phyloP scores from a whole-genome alignment of 805 yeast species.

The Teunomyces cretensis region DNA sequence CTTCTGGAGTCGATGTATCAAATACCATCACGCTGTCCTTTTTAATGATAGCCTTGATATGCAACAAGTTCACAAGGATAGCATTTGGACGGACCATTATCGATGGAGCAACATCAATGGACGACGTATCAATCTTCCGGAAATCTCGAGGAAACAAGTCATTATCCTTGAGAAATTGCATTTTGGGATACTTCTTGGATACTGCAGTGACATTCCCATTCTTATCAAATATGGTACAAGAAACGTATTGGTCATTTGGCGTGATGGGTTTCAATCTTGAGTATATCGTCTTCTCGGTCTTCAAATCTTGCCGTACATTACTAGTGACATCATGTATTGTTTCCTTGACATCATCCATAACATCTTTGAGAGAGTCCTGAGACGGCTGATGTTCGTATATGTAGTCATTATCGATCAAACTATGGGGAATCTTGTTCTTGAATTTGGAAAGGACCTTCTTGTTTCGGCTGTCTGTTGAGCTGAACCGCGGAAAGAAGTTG shows the following conservation, averaged over 20 bases:
- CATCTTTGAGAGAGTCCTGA: background rate
- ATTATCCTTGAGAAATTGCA: constrained; percentile 67
- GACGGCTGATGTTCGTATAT: background rate
- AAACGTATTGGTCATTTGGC: constrained; percentile 53
- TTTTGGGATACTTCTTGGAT: constrained; percentile 70
- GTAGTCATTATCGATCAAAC: constrained; percentile 1
- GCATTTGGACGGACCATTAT: constrained; percentile 77
- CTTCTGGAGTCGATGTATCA: constrained; percentile 68
- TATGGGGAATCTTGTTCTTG: constrained; percentile 1
- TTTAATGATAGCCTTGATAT: constrained; percentile 87
- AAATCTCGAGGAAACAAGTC: constrained; percentile 82
- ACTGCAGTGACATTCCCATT: constrained; percentile 69
- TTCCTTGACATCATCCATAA: constrained; percentile 5
- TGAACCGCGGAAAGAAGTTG: background rate
- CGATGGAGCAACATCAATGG: constrained; percentile 83
- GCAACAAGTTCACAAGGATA: constrained; percentile 77
- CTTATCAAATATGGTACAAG: constrained; percentile 79
- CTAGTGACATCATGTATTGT: background rate
- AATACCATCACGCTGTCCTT: constrained; percentile 78
- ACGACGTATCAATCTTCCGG: constrained; percentile 73
- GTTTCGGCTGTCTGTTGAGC: constrained; percentile 2
- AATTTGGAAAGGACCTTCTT: background rate
- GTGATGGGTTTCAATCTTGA: constrained; percentile 14
- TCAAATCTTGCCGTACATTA: background rate
- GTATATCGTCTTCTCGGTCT: background rate